Base-by-base conservation (phyloP, 441 rosid species). In the Geranium incanum region DNA sequence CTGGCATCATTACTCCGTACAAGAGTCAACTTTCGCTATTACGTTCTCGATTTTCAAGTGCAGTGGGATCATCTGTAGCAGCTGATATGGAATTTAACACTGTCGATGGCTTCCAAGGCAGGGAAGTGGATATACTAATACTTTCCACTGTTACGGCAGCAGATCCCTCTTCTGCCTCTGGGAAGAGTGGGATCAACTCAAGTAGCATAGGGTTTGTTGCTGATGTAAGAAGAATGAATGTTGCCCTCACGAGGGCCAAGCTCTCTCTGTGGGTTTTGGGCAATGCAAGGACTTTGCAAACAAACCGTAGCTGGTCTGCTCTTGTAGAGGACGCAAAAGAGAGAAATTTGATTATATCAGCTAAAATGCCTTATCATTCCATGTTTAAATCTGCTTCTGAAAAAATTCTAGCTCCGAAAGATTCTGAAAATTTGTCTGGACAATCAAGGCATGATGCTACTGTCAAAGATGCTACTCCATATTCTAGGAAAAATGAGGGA, bases 21-120 rank as follows among this genome's bases (percentile, higher is more conserved):
- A 95, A 88, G 83, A 75, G 86, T 77, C 99, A 92, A 75, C 95
- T 93, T 76, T 84, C 93, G 3, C 83, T 88, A 65, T 74, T 91
- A 85, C 97, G 95, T 69, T 87, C 91, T 78, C 87, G 88, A 39
- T 88, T 93, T 83, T 79, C 86, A 36, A 76, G 70, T 77, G 88
- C 88, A 68, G 89, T 95, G 83, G 99, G 98, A 74, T 77, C 99
- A 71, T 80, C 92, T 77, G 84, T 81, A 67, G 76, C 78, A 33
- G 87, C 92, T 70, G 87, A 91, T 73, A 93, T 95, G 87, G 99
- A 93, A 74, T 84, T 95, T 70, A 95, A 88, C 76, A 95, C 99
- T 11, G 91, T 93, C 59, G 99, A 93, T 71, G 99, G 99, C 64
- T 95, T 95, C 85, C 99, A 95, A 80, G 98, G 97, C 67, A 81